Evolutionary conservation across 768 basidiomycete species (phyloP), one percentile per base, ranked within the genome.

Genomic region (Boletus rufocinnamomeus): DNA sequence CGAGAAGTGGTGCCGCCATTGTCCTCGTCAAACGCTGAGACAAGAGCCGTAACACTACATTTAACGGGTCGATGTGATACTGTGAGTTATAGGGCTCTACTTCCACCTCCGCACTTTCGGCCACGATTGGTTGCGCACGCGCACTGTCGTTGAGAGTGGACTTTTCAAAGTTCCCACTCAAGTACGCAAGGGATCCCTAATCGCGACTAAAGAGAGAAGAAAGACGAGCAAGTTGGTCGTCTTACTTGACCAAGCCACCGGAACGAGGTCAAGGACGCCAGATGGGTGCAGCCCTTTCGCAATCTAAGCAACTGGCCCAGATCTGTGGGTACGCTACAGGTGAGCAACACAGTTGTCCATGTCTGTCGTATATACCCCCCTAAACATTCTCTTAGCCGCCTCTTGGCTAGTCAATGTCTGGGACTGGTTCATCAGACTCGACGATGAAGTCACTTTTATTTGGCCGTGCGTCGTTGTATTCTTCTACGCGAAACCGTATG

Each of bases 361-460:
- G 7, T 54, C 23, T 37, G n/a, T 52, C 23, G 6, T 34, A 16
- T 14, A 8, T 17, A 17, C 19, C 10, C 0, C 9, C 10, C 17
- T 35, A 4, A 30, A 16, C 4, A 9, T 10, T 25, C 38, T 50
- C 21, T 16, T 11, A 69, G 69, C 23, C 6, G 52, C 59, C 25
- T 50, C 63, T 28, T 54, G 53, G 35, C 1, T 16, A 2, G 28
- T 63, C 50, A 58, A 41, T 4, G 21, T 62, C 27, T 71, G 70
- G 70, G 70, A 71, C 1, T 50, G 40, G 1, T 10, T 68, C n/a
- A 28, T 70, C 35, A 43, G 44, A 30, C 17, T 66, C 5, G 63
- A 46, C n/a, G 59, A 68, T 32, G 68, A 72, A 53, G 49, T 66
- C 4, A 2, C n/a, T 35, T 66, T 54, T 40, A 60, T 70, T 13